Conservation (phyloP, 495 filamentous ascomycete genomes). For the Tuber microsphaerosporum region DNA sequence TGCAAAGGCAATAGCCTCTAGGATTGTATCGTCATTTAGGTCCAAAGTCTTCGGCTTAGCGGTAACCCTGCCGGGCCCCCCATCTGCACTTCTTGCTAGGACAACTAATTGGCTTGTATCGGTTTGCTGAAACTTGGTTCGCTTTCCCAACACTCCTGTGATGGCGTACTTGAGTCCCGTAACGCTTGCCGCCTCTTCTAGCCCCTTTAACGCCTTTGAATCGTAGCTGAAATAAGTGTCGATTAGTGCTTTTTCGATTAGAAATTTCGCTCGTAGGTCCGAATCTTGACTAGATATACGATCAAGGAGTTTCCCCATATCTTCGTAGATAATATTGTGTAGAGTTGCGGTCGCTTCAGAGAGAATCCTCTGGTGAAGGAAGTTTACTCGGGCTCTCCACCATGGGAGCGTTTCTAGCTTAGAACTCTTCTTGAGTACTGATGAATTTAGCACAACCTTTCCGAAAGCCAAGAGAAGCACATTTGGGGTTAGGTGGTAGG, state of each 20-base stretch:
- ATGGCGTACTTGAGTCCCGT: slow-evolving; percentile 73
- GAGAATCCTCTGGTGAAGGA: slow-evolving; percentile 82
- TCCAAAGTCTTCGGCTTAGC: slow-evolving; percentile 58
- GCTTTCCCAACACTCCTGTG: slow-evolving; percentile 78
- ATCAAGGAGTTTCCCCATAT: slow-evolving; percentile 40
- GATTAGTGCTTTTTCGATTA: slow-evolving; percentile 74
- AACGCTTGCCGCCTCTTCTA: slow-evolving; percentile 56
- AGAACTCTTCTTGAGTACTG: slow-evolving; percentile 24
- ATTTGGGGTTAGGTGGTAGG: slow-evolving; percentile 74
- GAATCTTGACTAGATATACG: neutral
- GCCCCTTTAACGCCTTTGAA: slow-evolving; percentile 61
- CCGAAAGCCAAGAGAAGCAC: slow-evolving; percentile 76
- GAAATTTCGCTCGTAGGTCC: slow-evolving; percentile 51
- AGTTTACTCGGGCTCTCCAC: slow-evolving; percentile 64
- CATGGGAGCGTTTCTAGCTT: slow-evolving; percentile 38
- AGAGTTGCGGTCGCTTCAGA: slow-evolving; percentile 64
- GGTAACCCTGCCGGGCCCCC: neutral
- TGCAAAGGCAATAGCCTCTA: slow-evolving; percentile 77
- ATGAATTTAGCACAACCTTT: slow-evolving; percentile 56
- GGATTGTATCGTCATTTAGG: slow-evolving; percentile 84
- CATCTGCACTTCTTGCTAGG: slow-evolving; percentile 63
- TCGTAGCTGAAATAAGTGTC: slow-evolving; percentile 82
- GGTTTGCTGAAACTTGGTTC: slow-evolving; percentile 85
- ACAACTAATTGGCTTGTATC: slow-evolving; percentile 89
- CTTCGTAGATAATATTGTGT: slow-evolving; percentile 47